Evolutionary conservation across 2,329 filamentous ascomycete genomes (phyloP), one percentile per base, ranked within the genome.

Genomic region (Trichophyton mentagrophytes): DNA sequence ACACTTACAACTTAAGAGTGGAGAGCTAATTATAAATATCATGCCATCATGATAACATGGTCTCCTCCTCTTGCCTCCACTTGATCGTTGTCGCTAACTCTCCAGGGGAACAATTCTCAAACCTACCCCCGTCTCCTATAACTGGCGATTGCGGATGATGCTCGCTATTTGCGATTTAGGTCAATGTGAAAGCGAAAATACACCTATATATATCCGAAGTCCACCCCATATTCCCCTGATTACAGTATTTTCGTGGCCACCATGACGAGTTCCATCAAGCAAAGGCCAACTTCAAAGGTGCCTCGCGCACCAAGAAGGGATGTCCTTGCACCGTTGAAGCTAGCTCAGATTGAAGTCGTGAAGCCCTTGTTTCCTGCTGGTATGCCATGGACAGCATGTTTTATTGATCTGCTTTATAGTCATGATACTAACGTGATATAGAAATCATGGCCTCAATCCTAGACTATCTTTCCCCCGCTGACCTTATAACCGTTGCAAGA

Each of bases 361-460:
- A 90, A 89, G 74, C 84, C 91, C 25, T 81, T 85, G 46, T 80
- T 97, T 38, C 92, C 92, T 64, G 90, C 89, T 72, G 89, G 89
- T 90, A 79, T 65, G 79, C 57, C 59, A 15, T 9, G 40, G n/a
- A 46, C 36, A 30, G 27, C 27, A 30, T 30, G 30, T 15, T 65
- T 57, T 15, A 38, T 27, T 36, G 25, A 4, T 27, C 13, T 17
- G 8, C 7, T 36, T 15, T n/a, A 13, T 22, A 49, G 8, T 6
- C 3, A 11, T 25, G 49, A 56, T 57, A 47, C 58, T 61, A 57
- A 73, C 65, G 40, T 22, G 40, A 58, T 62, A 51, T 70, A 89
- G 92, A 97, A 77, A 89, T 97, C 66, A 83, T 97, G 67, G 87
- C 87, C 33, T 82, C 85, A 0, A 90, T 99, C 66, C 82, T 99